Percentiles rank a stretch among this genome's conserved stretches.
phyloP scores from a whole-genome alignment of 805 yeast genomes.

The Candida pseudoglaebosa region DNA sequence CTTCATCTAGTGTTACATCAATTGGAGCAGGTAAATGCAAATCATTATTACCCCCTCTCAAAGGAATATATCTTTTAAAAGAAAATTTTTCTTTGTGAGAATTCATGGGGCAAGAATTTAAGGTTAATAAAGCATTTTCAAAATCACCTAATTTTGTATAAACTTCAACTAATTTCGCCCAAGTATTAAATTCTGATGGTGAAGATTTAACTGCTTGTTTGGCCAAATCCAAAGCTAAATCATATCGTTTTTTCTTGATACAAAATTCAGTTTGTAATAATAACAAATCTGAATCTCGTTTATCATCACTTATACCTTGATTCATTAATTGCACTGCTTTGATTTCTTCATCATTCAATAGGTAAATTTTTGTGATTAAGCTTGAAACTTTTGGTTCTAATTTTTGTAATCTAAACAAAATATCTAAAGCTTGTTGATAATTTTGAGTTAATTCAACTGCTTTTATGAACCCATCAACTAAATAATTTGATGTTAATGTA shows the following conservation, averaged over 20 bases:
- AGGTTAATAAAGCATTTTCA: slow-evolving; percentile 66
- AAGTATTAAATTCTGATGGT: slow-evolving; percentile 72
- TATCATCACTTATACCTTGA: slow-evolving; percentile 45
- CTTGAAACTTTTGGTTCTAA: slow-evolving; percentile 55
- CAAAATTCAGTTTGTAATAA: slow-evolving; percentile 58
- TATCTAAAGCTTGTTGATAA: slow-evolving; percentile 57
- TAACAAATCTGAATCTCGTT: slow-evolving; percentile 54
- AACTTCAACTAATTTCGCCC: slow-evolving; percentile 64
- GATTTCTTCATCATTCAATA: slow-evolving; percentile 56
- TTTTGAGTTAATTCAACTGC: slow-evolving; percentile 62
- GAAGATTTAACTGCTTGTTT: slow-evolving; percentile 63
- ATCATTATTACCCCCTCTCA: slow-evolving; percentile 43
- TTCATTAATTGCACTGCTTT: slow-evolving; percentile 51
- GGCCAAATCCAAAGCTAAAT: slow-evolving; percentile 57
- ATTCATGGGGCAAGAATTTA: slow-evolving; percentile 81
- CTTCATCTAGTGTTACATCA: slow-evolving; percentile 69
- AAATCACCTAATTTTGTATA: slow-evolving; percentile 62
- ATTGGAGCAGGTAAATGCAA: slow-evolving; percentile 74
- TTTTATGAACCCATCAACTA: slow-evolving; percentile 70
- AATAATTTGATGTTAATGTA: slow-evolving; percentile 57
- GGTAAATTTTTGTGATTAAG: slow-evolving; percentile 51
- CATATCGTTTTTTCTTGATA: slow-evolving; percentile 46
- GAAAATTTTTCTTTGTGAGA: slow-evolving; percentile 64
- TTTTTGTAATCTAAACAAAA: slow-evolving; percentile 49
- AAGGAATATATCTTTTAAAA: slow-evolving; percentile 56